Base-by-base conservation (phyloP, 495 filamentous ascomycete species). In the Talaromyces liani region DNA sequence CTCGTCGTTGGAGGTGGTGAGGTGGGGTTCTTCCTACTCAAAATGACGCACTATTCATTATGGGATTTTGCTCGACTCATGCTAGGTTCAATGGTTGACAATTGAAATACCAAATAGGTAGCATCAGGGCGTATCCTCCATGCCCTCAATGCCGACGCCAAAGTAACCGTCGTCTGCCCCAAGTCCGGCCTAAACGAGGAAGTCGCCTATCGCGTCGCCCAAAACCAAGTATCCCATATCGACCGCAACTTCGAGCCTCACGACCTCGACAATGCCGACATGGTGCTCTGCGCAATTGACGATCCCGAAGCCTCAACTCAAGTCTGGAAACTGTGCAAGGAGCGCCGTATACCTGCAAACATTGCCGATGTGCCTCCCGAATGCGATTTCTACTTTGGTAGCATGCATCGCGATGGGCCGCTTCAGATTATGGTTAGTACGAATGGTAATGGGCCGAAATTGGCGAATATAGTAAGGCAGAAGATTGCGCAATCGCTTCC, bases 371-470 rank as follows among this genome's bases (percentile, higher is more conserved):
- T 98, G 1, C 95, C 95, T 0, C 84, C 92, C 0, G 94, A 98
- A 73, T 98, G 94, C 72, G 94, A 98, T 69, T 98, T 98, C 71
- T 98, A 97, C 75, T 98, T 98, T 73, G 94, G 94, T 55, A 92
- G 88, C 73, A 85, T 97, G 31, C 90, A 98, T 78, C 85, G 94
- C 24, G 95, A 98, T 74, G 94, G 94, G 0, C 95, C 94, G 9
- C 74, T 98, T 65, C 94, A 98, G 80, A 85, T 98, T 65, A 98
- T 98, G 94, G 92, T 98, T 57, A 92, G 88, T 73, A 98, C 94
- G 10, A 98, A 98, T 72, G 94, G 94, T 7, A 98, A 97, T 71
- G 94, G 94, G 0, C 94, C 94, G 1, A 88, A 93, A 76, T 73
- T 98, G 63, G 94, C 94, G 12, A 93, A 88, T 65, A 87, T 93